These are phyloP conservation scores for Hyaloscypha hepaticicola DNA, from an alignment of 495 filamentous ascomycete genomes.

Conservation along the genomic window DNA sequence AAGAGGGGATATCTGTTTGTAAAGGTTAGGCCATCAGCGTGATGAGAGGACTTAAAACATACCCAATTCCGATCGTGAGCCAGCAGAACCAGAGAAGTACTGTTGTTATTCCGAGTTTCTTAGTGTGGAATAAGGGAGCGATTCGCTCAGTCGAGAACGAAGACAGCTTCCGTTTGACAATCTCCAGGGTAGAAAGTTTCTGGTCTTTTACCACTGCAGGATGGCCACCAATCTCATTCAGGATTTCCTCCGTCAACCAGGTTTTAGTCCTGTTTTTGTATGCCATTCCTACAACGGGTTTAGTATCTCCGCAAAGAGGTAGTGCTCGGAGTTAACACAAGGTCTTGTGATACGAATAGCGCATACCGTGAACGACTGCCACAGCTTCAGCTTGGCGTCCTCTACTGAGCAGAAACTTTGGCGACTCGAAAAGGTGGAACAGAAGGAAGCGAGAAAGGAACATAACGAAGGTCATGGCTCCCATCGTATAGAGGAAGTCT, in stretches of 20 bases:
- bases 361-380: conserved; percentile 70
- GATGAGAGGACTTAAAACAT: conserved; percentile 28
- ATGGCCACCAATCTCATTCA: conserved; percentile 52
- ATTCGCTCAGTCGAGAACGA: conserved; percentile 45
- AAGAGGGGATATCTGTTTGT: conserved; percentile 55
- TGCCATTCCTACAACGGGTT: no score
- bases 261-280: conserved; percentile 64
- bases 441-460: conserved; percentile 75
- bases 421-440: conserved; percentile 81
- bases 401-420: conserved; percentile 75
- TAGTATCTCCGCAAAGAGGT: no score
- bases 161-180: conserved; percentile 20
- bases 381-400: conserved; percentile 75
- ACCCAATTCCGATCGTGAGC: conserved; percentile 57
- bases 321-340: no score
- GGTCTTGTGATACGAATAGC: no score
- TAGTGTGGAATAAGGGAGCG: conserved; percentile 46
- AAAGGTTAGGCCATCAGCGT: no score
- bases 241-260: conserved; percentile 56
- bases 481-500: conserved; percentile 66
- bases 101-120: conserved; percentile 49
- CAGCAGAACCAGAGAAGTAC: conserved; percentile 58
- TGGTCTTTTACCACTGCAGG: conserved; percentile 29
- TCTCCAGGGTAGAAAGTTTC: conserved; percentile 31
- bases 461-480: conserved; percentile 67